Conservation (phyloP, 331 rosid species). For the Prunus yedoensis region DNA sequence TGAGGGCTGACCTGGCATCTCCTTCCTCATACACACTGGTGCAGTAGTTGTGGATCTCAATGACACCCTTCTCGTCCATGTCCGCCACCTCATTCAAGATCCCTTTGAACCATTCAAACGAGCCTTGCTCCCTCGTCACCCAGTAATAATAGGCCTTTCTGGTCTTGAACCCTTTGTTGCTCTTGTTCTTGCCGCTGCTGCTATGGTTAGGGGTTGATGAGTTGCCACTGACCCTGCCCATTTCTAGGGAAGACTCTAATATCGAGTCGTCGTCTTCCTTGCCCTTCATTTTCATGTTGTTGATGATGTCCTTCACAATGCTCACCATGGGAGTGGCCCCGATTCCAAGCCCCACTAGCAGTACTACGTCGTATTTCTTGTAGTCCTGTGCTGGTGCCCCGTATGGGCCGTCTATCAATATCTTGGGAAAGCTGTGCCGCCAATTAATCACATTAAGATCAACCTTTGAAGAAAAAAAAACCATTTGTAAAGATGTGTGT, state of each 20-base stretch:
- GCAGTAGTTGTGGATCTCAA: slow-evolving; percentile 80
- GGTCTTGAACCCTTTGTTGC: slow-evolving; percentile 38
- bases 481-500: too few relatives aligned
- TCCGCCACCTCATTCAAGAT: slow-evolving; percentile 82
- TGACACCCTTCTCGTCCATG: slow-evolving; percentile 57
- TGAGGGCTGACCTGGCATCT: slow-evolving; percentile 84
- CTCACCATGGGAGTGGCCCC: slow-evolving; percentile 97
- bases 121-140: slow-evolving; percentile 87
- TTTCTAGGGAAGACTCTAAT: slow-evolving; percentile 20
- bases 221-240: slow-evolving; percentile 7
- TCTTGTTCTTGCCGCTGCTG: slow-evolving; percentile 15
- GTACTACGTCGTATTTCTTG: slow-evolving; percentile 80
- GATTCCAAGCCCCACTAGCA: slow-evolving; percentile 81
- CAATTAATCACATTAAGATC: not conserved
- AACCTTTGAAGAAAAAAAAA: too few relatives aligned
- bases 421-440: slow-evolving; percentile 40
- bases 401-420: slow-evolving; percentile 47
- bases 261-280: slow-evolving; percentile 9
- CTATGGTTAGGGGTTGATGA: not conserved
- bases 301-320: slow-evolving; percentile 74
- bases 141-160: slow-evolving; percentile 76
- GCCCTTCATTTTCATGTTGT: slow-evolving; percentile 38
- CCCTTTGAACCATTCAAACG: slow-evolving; percentile 90
- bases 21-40: slow-evolving; percentile 95
- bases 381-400: slow-evolving; percentile 52